These are phyloP conservation scores for Dicorynia guianensis DNA, from an alignment of 306 rosid genomes.

Conservation along the genomic window DNA sequence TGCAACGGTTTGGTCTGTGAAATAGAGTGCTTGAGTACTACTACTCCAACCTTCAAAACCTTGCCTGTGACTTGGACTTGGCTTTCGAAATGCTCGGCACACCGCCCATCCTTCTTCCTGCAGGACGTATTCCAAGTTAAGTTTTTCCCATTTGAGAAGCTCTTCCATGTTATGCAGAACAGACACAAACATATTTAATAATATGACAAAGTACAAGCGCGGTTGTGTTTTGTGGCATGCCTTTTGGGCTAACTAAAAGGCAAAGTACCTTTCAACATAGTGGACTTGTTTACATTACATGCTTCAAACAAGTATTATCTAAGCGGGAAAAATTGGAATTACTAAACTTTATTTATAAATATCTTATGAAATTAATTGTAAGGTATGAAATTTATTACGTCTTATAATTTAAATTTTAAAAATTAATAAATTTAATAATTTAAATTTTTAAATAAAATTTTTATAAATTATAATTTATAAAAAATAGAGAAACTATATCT, in stretches of 20 bases:
- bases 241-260: constrained; percentile 38
- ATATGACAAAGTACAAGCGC: constrained; percentile 12
- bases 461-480: too few species aligned
- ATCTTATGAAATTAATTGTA: too few species aligned
- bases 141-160: background rate
- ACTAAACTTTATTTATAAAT: too few species aligned
- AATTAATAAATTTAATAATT: too few species aligned
- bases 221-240: constrained; percentile 21
- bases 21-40: constrained; percentile 44
- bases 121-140: constrained; percentile 18
- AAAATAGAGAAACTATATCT: too few species aligned
- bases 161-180: background rate
- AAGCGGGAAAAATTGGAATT: too few species aligned
- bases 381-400: too few species aligned
- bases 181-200: background rate
- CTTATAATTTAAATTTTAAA: too few species aligned
- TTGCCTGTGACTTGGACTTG: constrained; percentile 78
- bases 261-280: constrained; percentile 43
- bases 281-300: too few species aligned
- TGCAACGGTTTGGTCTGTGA: constrained; percentile 53
- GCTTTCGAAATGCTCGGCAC: constrained; percentile 83
- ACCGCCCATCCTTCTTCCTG: constrained; percentile 99
- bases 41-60: constrained; percentile 65
- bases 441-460: too few species aligned
- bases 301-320: too few species aligned